A percentile compares a stretch with the other conserved stretches of the same genome.
phyloP scores from a whole-genome alignment of 176 grass and related monocot species.

The Raddia guianensis region DNA sequence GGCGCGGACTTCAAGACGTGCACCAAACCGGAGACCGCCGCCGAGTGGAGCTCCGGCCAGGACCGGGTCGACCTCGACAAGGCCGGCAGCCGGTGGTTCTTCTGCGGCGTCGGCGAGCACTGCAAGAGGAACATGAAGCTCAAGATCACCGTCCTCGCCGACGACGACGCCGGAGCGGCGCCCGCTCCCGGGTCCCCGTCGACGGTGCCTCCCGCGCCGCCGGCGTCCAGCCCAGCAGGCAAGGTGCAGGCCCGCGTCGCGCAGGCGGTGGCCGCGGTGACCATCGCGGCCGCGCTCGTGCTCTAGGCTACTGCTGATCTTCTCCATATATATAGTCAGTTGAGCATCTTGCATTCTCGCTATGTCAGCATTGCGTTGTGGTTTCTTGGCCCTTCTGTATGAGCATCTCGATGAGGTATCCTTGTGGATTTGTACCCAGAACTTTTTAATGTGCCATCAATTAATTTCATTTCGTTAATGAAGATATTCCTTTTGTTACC shows the following conservation, averaged over 20 bases:
- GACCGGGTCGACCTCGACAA: conserved; percentile 40
- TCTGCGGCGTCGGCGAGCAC: conserved; percentile 45
- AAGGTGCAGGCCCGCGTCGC: conserved; percentile 21
- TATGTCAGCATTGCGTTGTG: not conserved
- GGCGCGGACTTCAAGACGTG: conserved; percentile 39
- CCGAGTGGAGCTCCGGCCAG: not conserved
- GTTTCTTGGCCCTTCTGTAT: not conserved
- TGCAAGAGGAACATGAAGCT: conserved; percentile 48
- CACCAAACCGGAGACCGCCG: not conserved
- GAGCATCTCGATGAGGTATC: not conserved
- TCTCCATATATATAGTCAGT: not conserved
- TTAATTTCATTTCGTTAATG: not conserved
- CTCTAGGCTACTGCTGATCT: conserved; percentile 7
- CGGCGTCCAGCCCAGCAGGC: conserved; percentile 3
- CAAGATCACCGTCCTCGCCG: conserved; percentile 36
- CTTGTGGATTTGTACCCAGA: not conserved
- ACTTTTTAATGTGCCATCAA: not conserved
- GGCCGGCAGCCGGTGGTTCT: conserved; percentile 46
- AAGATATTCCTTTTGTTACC: not conserved
- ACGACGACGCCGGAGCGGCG: not conserved
- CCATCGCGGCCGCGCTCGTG: conserved; percentile 24
- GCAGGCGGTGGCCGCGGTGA: not conserved
- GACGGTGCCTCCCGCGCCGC: not conserved
- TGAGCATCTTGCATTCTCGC: not conserved
- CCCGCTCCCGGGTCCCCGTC: not conserved